Percentiles rank a stretch among this genome's conserved stretches.
phyloP scores from a whole-genome alignment of 148 eudicot species.

The Nyssa sinensis region DNA sequence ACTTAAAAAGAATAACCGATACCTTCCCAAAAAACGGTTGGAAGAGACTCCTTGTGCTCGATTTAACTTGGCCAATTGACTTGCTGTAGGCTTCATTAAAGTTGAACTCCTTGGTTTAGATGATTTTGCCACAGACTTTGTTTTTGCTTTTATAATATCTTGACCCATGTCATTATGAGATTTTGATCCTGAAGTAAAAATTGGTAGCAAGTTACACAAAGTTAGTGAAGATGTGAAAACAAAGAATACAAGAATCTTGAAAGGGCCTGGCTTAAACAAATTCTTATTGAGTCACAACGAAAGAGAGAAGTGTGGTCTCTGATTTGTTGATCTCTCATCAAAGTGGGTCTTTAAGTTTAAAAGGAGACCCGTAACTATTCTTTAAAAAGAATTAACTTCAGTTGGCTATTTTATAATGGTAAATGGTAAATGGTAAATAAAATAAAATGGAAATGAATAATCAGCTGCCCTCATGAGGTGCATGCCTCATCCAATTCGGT shows the following conservation, averaged over 20 bases:
- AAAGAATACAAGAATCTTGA: neutral
- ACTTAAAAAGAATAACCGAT: neutral
- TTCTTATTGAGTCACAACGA: neutral
- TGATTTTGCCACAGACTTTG: slow-evolving; percentile 29
- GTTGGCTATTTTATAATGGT: neutral
- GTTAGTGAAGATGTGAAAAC: neutral
- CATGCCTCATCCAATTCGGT: no score
- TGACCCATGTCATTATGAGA: slow-evolving; percentile 13
- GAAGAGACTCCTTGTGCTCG: slow-evolving; percentile 22
- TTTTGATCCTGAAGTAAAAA: slow-evolving; percentile 16
- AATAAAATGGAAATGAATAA: neutral
- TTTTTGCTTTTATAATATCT: slow-evolving; percentile 27
- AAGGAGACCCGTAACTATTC: neutral
- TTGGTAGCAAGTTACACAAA: neutral
- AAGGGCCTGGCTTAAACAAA: neutral
- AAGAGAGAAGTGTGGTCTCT: no score
- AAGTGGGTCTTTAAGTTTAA: no score
- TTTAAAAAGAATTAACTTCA: neutral
- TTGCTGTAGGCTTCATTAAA: slow-evolving; percentile 78
- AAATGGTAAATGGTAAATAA: neutral
- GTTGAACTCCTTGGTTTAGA: slow-evolving; percentile 46
- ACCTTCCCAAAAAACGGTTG: slow-evolving; percentile 31
- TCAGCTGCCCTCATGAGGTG: no score
- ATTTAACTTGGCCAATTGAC: slow-evolving; percentile 75
- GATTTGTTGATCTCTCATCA: no score